Evolutionary conservation across 148 eudicot species (phyloP).

Genomic region (Rhododendron simsii): DNA sequence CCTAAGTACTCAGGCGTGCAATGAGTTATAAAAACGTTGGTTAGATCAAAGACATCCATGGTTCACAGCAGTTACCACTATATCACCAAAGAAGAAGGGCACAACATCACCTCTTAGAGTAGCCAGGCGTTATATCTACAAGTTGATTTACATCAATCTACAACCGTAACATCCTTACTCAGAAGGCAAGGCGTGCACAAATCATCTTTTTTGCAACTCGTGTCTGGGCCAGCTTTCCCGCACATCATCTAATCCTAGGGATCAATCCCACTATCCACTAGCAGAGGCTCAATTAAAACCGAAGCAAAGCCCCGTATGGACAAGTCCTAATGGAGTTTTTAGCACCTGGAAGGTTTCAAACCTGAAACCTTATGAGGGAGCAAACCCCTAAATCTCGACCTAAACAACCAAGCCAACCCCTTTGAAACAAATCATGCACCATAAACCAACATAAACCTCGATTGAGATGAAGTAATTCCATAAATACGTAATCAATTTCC

Average conservation of each 20-base stretch:
- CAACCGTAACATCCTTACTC: neutral
- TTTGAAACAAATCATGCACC: neutral
- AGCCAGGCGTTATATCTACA: neutral
- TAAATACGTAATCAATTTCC: neutral
- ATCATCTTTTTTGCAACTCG: neutral
- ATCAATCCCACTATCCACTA: no score
- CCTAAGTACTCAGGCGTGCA: neutral
- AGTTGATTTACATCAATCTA: neutral
- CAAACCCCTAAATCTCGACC: neutral
- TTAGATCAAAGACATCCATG: neutral
- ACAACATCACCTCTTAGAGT: neutral
- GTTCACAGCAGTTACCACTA: neutral
- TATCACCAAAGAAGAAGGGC: neutral
- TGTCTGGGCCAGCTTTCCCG: no score
- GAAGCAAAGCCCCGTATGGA: no score
- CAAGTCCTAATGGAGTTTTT: no score
- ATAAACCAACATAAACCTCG: neutral
- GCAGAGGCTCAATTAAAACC: no score
- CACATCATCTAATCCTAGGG: no score
- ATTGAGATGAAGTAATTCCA: neutral
- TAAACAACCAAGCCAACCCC: no score
- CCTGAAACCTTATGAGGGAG: no score
- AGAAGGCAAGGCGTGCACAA: neutral
- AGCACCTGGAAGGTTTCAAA: no score
- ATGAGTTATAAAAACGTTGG: neutral